Percentiles rank a stretch among this genome's conserved stretches.
Evolutionary conservation across 2,329 filamentous ascomycete species (phyloP).

Genomic region (Microsporum ferrugineum): DNA sequence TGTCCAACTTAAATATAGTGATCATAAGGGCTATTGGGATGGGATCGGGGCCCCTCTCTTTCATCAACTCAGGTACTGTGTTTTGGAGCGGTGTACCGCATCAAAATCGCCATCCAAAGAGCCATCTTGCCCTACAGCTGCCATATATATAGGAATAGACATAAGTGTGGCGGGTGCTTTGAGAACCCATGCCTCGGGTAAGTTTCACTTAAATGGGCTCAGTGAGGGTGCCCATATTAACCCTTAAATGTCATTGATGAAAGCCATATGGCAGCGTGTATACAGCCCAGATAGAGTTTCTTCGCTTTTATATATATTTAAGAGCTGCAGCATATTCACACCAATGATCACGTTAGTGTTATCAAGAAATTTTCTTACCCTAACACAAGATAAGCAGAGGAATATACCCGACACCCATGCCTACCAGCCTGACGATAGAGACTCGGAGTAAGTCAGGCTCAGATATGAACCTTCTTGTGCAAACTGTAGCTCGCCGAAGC

Average conservation of each 20-base stretch:
- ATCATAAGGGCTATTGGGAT: not conserved
- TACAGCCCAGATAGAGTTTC: not conserved
- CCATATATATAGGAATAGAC: not conserved
- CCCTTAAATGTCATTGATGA: not conserved
- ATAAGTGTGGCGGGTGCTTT: not conserved
- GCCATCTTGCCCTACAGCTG: not conserved
- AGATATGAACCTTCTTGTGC: no score
- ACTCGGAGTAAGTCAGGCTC: no score
- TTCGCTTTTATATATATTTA: not conserved
- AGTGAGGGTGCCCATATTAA: not conserved
- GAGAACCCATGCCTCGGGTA: not conserved
- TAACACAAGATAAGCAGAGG: not conserved
- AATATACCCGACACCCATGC: not conserved
- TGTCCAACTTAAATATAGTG: not conserved
- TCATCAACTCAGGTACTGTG: not conserved
- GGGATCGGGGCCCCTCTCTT: not conserved
- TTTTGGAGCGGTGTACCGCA: not conserved
- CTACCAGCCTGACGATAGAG: no score
- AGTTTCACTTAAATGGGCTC: not conserved
- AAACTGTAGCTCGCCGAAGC: no score
- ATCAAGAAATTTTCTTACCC: not conserved
- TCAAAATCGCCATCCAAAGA: not conserved
- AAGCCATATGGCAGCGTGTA: not conserved
- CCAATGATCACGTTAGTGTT: not conserved
- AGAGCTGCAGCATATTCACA: not conserved